Conservation (phyloP, 441 rosid species). For the Gossypium davidsonii region DNA sequence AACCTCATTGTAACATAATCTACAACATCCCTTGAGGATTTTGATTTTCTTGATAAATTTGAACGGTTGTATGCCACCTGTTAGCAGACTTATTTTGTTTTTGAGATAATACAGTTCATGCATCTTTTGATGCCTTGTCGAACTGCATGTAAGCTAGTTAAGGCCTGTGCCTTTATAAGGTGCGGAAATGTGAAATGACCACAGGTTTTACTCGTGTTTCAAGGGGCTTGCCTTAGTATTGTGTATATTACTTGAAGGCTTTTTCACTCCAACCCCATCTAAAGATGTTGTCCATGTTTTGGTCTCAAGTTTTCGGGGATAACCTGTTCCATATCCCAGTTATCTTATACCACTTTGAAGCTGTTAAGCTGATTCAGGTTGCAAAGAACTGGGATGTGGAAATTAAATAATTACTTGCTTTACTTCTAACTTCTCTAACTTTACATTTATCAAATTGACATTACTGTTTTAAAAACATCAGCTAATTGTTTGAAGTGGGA, state of each 20-base stretch:
- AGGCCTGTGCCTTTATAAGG: neutral
- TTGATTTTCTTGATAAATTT: neutral
- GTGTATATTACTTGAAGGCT: neutral
- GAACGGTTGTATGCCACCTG: neutral
- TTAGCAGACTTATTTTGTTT: neutral
- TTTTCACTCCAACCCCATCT: neutral
- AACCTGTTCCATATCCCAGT: neutral
- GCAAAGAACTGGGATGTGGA: neutral
- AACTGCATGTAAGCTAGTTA: neutral
- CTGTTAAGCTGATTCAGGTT: neutral
- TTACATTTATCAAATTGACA: neutral
- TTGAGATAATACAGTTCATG: neutral
- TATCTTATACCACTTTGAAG: neutral
- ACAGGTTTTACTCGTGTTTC: neutral
- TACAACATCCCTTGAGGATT: neutral
- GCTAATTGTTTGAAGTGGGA: neutral
- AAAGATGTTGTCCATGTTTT: neutral
- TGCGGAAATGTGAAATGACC: neutral
- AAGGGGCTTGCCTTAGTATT: neutral
- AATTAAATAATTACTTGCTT: neutral
- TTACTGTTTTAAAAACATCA: neutral
- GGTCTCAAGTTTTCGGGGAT: neutral
- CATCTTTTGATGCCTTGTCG: neutral
- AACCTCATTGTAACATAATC: slow-evolving; percentile 11
- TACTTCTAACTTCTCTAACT: neutral